A percentile compares a stretch with the other conserved stretches of the same genome.
These are phyloP conservation scores for Aspergillus latus DNA, from an alignment of 2,329 filamentous ascomycete species.

Conservation along the genomic window DNA sequence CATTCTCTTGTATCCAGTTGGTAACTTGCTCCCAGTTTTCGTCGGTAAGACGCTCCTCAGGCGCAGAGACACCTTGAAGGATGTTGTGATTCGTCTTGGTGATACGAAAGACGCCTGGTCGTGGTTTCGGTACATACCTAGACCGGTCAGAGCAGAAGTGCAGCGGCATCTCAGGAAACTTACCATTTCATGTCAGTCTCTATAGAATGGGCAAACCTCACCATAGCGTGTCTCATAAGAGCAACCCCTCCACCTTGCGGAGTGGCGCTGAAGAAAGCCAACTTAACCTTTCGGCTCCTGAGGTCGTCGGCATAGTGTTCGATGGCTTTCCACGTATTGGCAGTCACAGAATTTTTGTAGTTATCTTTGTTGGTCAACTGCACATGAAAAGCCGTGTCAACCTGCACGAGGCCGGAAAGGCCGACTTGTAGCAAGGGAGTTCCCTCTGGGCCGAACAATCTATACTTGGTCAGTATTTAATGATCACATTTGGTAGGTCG, in stretches of 20 bases:
- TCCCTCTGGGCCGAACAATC: slow-evolving; percentile 70
- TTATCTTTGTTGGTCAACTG: slow-evolving; percentile 58
- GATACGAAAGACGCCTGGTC: slow-evolving; percentile 75
- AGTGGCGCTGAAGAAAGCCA: slow-evolving; percentile 78
- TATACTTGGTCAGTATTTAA: slow-evolving; percentile 32
- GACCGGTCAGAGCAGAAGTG: neutral
- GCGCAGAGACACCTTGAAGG: slow-evolving; percentile 71
- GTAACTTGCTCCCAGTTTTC: slow-evolving; percentile 64
- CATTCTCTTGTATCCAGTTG: slow-evolving; percentile 72
- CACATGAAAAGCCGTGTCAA: slow-evolving; percentile 66
- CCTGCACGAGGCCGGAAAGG: slow-evolving; percentile 67
- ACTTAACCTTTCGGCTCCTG: slow-evolving; percentile 62
- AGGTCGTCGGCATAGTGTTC: slow-evolving; percentile 64
- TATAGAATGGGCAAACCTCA: slow-evolving; percentile 67
- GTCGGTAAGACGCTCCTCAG: slow-evolving; percentile 62
- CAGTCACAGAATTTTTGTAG: slow-evolving; percentile 62
- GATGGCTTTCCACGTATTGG: slow-evolving; percentile 65
- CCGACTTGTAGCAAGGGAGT: slow-evolving; percentile 67
- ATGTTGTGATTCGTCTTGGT: slow-evolving; percentile 91
- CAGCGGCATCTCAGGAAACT: slow-evolving; percentile 28
- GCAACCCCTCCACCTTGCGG: slow-evolving; percentile 82
- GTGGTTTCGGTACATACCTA: slow-evolving; percentile 73
- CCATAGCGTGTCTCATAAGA: slow-evolving; percentile 75
- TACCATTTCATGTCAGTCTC: slow-evolving; percentile 74
- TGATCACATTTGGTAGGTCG: neutral